These are phyloP conservation scores for Ampelocalamus luodianensis DNA, from an alignment of 176 grass and related monocot genomes.

Conservation along the genomic window DNA sequence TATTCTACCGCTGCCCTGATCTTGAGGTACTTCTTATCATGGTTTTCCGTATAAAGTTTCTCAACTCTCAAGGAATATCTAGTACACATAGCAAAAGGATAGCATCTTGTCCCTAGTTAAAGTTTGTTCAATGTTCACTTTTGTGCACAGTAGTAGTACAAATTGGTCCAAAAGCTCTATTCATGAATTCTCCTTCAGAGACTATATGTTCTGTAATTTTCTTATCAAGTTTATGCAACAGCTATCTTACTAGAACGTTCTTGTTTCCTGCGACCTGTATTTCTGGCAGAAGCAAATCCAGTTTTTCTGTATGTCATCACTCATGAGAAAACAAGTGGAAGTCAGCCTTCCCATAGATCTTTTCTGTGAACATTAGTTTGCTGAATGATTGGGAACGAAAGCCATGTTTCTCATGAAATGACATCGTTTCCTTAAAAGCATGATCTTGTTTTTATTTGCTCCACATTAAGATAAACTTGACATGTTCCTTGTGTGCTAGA, in stretches of 20 bases:
- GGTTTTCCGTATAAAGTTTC: neutral
- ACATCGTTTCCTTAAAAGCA: neutral
- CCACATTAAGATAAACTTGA: neutral
- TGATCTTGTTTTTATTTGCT: conserved; percentile 10
- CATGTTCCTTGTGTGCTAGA: neutral
- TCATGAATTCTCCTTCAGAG: neutral
- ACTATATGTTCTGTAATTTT: neutral
- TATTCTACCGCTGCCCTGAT: conserved; percentile 88
- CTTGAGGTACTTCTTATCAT: conserved; percentile 69
- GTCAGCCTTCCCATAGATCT: neutral
- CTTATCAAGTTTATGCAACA: neutral
- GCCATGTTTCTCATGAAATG: neutral
- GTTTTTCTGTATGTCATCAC: neutral
- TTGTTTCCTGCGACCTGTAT: neutral
- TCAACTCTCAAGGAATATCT: neutral
- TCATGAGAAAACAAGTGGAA: neutral
- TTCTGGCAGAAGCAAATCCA: neutral
- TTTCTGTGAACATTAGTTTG: neutral
- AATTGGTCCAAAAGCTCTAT: neutral
- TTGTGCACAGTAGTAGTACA: neutral
- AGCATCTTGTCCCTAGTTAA: neutral
- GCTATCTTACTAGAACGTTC: neutral
- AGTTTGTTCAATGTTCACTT: neutral
- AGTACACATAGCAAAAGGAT: neutral
- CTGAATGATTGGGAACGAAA: neutral